Base-by-base conservation (phyloP, 1,284 basidiomycete genomes). In the Coniophora puteana region DNA sequence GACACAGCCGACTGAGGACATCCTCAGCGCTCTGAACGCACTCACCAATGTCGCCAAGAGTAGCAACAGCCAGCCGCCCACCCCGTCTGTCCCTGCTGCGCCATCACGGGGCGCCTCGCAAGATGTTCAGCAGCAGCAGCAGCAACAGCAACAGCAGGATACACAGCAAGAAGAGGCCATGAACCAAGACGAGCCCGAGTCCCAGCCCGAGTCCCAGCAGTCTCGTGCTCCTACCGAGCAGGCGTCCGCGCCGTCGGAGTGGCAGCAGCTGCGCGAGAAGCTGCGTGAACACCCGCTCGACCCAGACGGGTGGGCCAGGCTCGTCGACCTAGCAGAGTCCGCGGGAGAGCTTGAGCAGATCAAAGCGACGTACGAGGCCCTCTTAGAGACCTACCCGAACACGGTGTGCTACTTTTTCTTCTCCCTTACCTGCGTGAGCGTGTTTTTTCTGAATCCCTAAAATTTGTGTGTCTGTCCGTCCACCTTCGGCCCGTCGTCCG, bases 301-400 rank as follows among this genome's bases (percentile, higher is more conserved):
- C 51, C 71, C 72, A 17, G 75, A 80, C 45, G 67, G 69, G 14
- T 85, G 83, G 79, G 66, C 81, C 56, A 73, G 65, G 40, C 65
- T 84, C 25, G 70, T 85, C 49, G 71, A 74, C 37, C 64, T 78
- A 44, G 79, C 79, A 17, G 76, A 80, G 55, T 65, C 68, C 40
- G 70, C 71, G 31, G 77, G 72, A 38, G 78, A 83, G 54, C 67
- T 81, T 45, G 79, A 82, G 45, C 72, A 72, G 50, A 75, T 82
- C 48, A 75, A 80, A 51, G 68, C 74, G 44, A 74, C 78, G 4
- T 87, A 86, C 58, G 81, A 85, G 53, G 74, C 71, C 37, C 68
- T 86, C 52, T 69, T 87, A 33, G 69, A 74, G 49, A 69, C 69
- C 25, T 86, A 80, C 59, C 84, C 83, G 8, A 83, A 83, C 59